phyloP scores from a whole-genome alignment of 352 stramenopile genomes.

The Phytopythium litorale region DNA sequence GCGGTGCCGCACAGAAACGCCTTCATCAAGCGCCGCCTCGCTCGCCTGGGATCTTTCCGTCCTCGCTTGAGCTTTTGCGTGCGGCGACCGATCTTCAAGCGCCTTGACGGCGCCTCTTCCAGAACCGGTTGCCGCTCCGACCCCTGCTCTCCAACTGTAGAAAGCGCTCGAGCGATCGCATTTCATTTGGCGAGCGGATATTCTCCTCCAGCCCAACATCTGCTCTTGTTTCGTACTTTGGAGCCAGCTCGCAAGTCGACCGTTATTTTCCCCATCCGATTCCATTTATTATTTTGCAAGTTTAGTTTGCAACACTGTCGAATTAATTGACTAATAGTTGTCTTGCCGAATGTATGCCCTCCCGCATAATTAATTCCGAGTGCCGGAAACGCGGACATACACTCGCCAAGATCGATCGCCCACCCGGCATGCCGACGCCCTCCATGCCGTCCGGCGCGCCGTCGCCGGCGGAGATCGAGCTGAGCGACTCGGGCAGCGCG shows the following conservation, averaged over 20 bases:
- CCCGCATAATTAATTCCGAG: too few species aligned
- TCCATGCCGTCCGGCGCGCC: background rate
- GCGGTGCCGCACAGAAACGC: too few species aligned
- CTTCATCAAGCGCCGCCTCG: too few species aligned
- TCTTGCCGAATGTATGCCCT: background rate
- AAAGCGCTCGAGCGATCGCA: background rate
- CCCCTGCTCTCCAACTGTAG: background rate
- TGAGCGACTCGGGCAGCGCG: slow-evolving; percentile 1
- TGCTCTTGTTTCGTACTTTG: background rate
- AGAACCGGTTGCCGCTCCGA: background rate
- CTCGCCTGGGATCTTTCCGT: background rate
- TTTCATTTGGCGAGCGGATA: background rate
- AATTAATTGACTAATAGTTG: background rate
- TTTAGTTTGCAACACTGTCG: background rate
- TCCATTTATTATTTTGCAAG: too few species aligned
- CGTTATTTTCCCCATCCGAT: too few species aligned
- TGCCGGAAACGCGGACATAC: background rate
- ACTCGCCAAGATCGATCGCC: background rate
- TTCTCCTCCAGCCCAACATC: background rate
- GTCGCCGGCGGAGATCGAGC: slow-evolving; percentile 4
- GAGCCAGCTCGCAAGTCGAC: background rate
- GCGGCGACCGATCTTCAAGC: background rate
- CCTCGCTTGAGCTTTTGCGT: too few species aligned
- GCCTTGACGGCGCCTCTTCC: too few species aligned
- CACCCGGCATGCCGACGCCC: slow-evolving; percentile 12